Evolutionary conservation across 768 basidiomycete genomes (phyloP).

Genomic region (Leucosporidium yakuticum): DNA sequence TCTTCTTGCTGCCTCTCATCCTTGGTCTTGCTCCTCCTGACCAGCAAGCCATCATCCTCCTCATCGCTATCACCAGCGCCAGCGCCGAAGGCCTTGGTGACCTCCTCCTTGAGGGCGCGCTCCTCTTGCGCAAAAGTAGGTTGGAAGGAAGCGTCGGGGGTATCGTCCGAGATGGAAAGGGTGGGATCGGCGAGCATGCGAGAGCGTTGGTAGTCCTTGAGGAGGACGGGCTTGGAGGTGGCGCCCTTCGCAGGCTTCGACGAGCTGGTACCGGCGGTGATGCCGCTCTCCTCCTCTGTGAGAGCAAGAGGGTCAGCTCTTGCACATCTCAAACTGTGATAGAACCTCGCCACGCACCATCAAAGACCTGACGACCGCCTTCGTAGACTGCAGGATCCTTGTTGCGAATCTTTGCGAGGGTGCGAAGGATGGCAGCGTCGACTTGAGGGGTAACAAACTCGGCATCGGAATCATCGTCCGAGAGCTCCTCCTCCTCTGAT

Average conservation of each 20-base stretch:
- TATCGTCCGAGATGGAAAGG: constrained; percentile 32
- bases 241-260: constrained; percentile 19
- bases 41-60: constrained; percentile 62
- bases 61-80: constrained; percentile 46
- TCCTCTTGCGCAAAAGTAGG: constrained; percentile 76
- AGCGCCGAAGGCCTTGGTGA: constrained; percentile 69
- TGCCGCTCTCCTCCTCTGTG: constrained; percentile 32
- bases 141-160: constrained; percentile 46
- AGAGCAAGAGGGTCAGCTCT: background rate
- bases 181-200: constrained; percentile 41
- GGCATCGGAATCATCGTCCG: constrained; percentile 71
- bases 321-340: background rate
- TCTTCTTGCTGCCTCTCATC: constrained; percentile 73
- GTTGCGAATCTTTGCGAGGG: constrained; percentile 72
- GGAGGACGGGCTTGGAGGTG: constrained; percentile 40
- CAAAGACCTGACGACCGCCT: constrained; percentile 62
- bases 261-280: background rate
- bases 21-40: constrained; percentile 67
- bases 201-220: constrained; percentile 46
- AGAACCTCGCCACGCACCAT: constrained; percentile 52
- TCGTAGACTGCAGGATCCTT: constrained; percentile 84
- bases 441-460: constrained; percentile 88
- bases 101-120: constrained; percentile 65
- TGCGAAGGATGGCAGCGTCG: constrained; percentile 88
- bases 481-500: constrained; percentile 52